Conservation (phyloP, 768 basidiomycete genomes). For the Rhodotorula sphaerocarpa region DNA sequence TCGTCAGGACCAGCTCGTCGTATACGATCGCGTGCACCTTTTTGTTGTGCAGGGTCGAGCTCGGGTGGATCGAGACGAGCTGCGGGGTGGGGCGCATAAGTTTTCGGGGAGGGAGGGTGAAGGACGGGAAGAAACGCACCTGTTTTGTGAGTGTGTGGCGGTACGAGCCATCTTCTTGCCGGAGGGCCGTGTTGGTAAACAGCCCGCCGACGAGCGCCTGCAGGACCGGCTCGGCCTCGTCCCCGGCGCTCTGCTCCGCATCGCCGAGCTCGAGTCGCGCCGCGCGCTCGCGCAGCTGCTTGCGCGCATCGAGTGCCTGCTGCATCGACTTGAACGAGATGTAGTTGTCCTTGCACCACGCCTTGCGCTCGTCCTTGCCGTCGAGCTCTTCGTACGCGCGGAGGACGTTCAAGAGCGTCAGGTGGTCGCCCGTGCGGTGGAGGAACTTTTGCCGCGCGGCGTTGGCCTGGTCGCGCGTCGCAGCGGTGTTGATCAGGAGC, state of each 20-base stretch:
- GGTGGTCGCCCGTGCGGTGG: constrained; percentile 79
- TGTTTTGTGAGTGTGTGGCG: constrained; percentile 52
- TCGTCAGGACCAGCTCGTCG: constrained; percentile 84
- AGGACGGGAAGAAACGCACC: constrained; percentile 38
- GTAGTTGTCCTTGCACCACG: constrained; percentile 79
- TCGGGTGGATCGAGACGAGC: constrained; percentile 84
- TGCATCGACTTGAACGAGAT: constrained; percentile 71
- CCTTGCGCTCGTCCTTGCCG: constrained; percentile 39
- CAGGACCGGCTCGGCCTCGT: constrained; percentile 61
- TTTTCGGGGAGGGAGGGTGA: no score
- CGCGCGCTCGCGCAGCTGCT: constrained; percentile 66
- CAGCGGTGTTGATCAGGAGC: constrained; percentile 21
- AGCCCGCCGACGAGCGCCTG: constrained; percentile 67
- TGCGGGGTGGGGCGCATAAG: constrained; percentile 6
- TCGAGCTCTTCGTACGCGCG: constrained; percentile 61
- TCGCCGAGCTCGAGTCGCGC: constrained; percentile 53
- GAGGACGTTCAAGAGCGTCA: constrained; percentile 78
- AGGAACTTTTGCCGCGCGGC: constrained; percentile 64
- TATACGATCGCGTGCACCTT: constrained; percentile 81
- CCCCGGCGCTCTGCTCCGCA: constrained; percentile 48
- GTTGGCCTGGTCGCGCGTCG: constrained; percentile 61
- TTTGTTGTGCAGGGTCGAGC: constrained; percentile 70
- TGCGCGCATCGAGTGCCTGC: constrained; percentile 68
- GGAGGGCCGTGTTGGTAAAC: constrained; percentile 70
- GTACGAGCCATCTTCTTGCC: constrained; percentile 78